A percentile compares a stretch with the other conserved stretches of the same genome.
Evolutionary conservation across 164 flowering plant genomes (phyloP).

Genomic region (Nelumbo lutea): DNA sequence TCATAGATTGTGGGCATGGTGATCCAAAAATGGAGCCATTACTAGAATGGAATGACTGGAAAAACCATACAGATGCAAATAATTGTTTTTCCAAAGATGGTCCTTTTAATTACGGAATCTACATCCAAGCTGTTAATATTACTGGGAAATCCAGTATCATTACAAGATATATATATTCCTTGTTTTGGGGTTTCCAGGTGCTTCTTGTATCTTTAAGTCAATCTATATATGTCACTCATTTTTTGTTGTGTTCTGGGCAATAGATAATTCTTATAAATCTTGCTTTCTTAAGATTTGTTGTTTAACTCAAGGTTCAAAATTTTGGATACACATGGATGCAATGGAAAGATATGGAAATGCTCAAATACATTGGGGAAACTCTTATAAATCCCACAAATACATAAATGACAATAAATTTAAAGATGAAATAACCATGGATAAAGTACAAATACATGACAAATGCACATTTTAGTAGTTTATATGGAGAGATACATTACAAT

Average conservation of each 20-base stretch:
- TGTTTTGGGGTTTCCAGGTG: slow-evolving; percentile 99
- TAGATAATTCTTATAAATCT: no score
- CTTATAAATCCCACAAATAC: no score
- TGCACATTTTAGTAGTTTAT: no score
- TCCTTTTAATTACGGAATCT: slow-evolving; percentile 63
- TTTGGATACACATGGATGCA: no score
- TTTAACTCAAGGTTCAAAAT: no score
- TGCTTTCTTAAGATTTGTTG: no score
- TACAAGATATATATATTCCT: slow-evolving; percentile 64
- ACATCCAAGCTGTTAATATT: slow-evolving; percentile 50
- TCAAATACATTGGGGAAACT: no score
- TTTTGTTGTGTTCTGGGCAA: not conserved
- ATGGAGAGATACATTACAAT: no score
- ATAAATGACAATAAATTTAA: no score
- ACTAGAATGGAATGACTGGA: slow-evolving; percentile 39
- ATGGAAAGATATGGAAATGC: no score
- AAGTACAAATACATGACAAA: no score
- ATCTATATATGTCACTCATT: not conserved
- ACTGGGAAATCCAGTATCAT: slow-evolving; percentile 32
- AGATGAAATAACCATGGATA: no score
- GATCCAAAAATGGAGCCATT: not conserved
- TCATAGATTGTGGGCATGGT: slow-evolving; percentile 73
- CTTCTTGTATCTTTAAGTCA: not conserved
- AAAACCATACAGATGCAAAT: slow-evolving; percentile 23
- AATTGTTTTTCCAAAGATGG: slow-evolving; percentile 35